Conservation (phyloP, 306 rosid species). For the Dryas drummondii region DNA sequence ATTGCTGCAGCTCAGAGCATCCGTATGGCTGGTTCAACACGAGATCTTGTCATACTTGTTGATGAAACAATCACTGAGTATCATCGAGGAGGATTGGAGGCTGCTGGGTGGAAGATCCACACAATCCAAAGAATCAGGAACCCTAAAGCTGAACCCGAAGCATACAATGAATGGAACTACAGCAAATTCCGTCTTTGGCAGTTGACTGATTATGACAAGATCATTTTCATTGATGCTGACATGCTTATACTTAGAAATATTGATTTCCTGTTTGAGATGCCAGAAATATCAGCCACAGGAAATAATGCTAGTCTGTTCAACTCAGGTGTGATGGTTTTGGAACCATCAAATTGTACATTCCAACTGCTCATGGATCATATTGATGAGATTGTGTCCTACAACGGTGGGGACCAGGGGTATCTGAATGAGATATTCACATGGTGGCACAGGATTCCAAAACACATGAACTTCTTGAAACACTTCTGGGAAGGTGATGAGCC, state of each 20-base stretch:
- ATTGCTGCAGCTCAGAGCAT: constrained; percentile 86
- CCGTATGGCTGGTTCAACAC: constrained; percentile 83
- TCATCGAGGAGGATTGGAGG: constrained; percentile 74
- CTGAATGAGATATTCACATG: constrained; percentile 82
- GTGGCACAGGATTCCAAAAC: constrained; percentile 92
- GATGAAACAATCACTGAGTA: constrained; percentile 70
- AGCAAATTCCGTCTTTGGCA: constrained; percentile 94
- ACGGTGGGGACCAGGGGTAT: constrained; percentile 91
- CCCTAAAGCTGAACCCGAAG: constrained; percentile 81
- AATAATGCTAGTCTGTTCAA: constrained; percentile 78
- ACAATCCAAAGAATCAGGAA: constrained; percentile 80
- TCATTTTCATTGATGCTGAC: constrained; percentile 86
- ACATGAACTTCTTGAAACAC: constrained; percentile 90
- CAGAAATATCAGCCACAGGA: constrained; percentile 82
- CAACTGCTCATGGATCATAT: constrained; percentile 79
- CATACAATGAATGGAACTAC: constrained; percentile 95
- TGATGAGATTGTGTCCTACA: constrained; percentile 75
- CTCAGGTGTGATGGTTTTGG: constrained; percentile 85
- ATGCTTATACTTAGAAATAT: constrained; percentile 74
- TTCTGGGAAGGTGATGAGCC: constrained; percentile 84
- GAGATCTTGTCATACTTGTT: constrained; percentile 83
- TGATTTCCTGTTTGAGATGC: constrained; percentile 82
- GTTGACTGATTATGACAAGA: constrained; percentile 82
- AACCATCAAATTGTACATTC: constrained; percentile 83
- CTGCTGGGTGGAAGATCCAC: constrained; percentile 88